Conservation (phyloP, 202 grass and related monocot genomes). For the Dendrocalamus latiflorus region DNA sequence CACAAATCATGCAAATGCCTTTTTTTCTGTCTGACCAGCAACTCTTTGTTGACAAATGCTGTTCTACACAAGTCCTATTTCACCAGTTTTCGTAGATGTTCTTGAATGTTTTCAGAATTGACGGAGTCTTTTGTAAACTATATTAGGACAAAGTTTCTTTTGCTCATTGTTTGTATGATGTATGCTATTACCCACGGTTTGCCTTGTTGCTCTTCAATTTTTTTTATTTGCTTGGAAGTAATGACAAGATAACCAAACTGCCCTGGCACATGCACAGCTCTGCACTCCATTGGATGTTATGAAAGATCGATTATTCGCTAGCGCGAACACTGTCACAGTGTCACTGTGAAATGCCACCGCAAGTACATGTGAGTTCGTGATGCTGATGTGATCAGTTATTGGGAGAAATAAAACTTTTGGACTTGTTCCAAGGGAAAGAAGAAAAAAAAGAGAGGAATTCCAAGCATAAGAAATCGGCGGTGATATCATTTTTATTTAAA, state of each 20-base stretch:
- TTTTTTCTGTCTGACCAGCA: conserved; percentile 13
- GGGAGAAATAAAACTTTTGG: background rate
- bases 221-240: too few relatives aligned
- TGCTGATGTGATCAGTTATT: conserved; percentile 1
- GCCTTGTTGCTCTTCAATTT: too few relatives aligned
- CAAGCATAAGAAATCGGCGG: background rate
- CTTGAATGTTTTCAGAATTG: background rate
- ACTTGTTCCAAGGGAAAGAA: background rate
- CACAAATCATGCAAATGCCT: background rate
- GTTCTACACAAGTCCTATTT: background rate
- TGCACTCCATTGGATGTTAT: conserved; percentile 19
- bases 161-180: too few relatives aligned
- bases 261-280: conserved; percentile 1
- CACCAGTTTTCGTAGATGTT: background rate
- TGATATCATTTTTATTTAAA: background rate
- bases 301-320: too few relatives aligned
- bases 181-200: too few relatives aligned
- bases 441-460: background rate
- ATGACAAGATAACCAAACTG: too few relatives aligned
- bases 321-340: too few relatives aligned
- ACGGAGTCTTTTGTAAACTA: background rate
- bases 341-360: too few relatives aligned
- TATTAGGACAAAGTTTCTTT: too few relatives aligned
- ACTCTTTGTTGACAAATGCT: conserved; percentile 8
- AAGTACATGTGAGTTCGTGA: background rate